Evolutionary conservation across 352 stramenopile genomes (phyloP).

Genomic region (Phytopythium cucurbitacearum): DNA sequence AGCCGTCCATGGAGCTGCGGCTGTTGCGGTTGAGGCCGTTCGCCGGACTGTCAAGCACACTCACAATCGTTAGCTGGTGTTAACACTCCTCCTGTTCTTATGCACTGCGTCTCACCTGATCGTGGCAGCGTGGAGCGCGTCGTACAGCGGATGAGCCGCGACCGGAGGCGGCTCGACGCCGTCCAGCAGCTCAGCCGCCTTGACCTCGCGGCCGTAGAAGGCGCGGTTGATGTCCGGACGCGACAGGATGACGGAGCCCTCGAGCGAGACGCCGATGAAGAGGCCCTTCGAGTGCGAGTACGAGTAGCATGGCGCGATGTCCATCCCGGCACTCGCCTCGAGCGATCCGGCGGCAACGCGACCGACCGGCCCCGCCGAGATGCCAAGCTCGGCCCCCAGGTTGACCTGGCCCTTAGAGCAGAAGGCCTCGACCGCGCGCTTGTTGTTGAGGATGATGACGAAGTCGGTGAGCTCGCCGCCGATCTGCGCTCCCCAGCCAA

Average conservation of each 20-base stretch:
- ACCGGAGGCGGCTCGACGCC: slow-evolving; percentile 76
- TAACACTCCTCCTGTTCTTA: background rate
- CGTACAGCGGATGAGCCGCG: slow-evolving; percentile 81
- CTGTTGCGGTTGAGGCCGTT: slow-evolving; percentile 55
- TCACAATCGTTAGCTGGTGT: background rate
- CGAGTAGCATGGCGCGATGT: slow-evolving; percentile 88
- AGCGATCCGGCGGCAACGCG: slow-evolving; percentile 71
- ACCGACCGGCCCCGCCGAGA: slow-evolving; percentile 89
- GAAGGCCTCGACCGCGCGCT: slow-evolving; percentile 81
- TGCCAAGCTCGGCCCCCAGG: slow-evolving; percentile 86
- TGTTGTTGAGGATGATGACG: slow-evolving; percentile 93
- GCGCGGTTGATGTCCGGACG: slow-evolving; percentile 88
- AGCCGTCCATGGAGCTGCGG: slow-evolving; percentile 10
- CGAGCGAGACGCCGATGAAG: slow-evolving; percentile 87
- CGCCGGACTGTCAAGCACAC: slow-evolving; percentile 31
- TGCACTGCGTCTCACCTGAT: slow-evolving; percentile 36
- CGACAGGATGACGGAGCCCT: slow-evolving; percentile 87
- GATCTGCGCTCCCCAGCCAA: slow-evolving; percentile 89
- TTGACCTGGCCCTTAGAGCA: slow-evolving; percentile 86
- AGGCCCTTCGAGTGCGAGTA: slow-evolving; percentile 91
- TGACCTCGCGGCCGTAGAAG: slow-evolving; percentile 88
- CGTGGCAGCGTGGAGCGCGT: slow-evolving; percentile 65
- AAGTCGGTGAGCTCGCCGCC: slow-evolving; percentile 93
- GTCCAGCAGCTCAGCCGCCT: slow-evolving; percentile 64
- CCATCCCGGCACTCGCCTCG: slow-evolving; percentile 69